Evolutionary conservation across 129 eudicot genomes (phyloP), one percentile per base, ranked within the genome.

Genomic region (Ambrosia artemisiifolia): DNA sequence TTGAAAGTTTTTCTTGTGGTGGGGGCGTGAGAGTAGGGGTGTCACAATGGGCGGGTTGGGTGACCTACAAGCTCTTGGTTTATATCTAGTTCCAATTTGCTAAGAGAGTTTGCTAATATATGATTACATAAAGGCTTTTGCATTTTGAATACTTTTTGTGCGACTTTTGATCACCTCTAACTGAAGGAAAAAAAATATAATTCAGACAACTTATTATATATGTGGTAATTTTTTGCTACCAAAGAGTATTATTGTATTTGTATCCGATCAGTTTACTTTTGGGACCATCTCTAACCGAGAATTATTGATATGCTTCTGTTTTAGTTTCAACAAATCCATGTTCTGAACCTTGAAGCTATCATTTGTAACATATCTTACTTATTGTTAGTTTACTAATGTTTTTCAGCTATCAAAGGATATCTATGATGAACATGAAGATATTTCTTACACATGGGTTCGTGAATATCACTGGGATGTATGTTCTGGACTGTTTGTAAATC

Each of bases 401-500:
- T 73, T 71, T 33, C 97, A 93, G 98, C 80, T 90, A 17, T 82
- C 89, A 30, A 90, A 93, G 88, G 96, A 90, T 71, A 85, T 90
- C 14, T 86, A 80, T 73, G 98, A 90, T 80, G 98, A 93, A 65
- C 74, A 72, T 71, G 98, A 93, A 83, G 98, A 93, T 77, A 56
- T 88, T 33, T 82, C 98, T 33, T 93, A 70, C 73, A 80, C 96
- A 8, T 93, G 96, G 98, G 86, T 93, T 74, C 98, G 98, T 16
- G 98, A 93, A 68, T 93, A 90, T 77, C 91, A 88, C 51, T 93
- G 88, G 88, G 98, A 93, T 76, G 98, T 93, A 93, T 57, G 98
- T 81, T 38, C 36, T 60, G 1, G 48, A 7, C 24, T 40, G 2
- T 73, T 2, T 60, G 32, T 55, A 13, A 57, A 57, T 42, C 59